Percentiles rank a stretch among this genome's conserved stretches.
phyloP scores from a whole-genome alignment of 2,329 filamentous ascomycete genomes.

The Metarhizium rileyi region DNA sequence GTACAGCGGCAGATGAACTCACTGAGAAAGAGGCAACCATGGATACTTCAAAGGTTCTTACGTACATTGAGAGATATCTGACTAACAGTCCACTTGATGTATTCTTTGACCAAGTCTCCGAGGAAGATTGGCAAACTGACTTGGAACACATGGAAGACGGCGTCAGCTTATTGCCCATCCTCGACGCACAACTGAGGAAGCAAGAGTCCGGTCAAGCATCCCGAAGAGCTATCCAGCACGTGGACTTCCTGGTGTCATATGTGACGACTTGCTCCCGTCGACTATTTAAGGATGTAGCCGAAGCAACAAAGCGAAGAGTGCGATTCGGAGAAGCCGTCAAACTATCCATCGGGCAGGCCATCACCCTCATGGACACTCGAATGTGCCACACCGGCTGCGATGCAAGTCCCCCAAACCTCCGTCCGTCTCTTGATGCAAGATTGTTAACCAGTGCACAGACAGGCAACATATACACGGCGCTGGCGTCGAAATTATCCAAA shows the following conservation, averaged over 20 bases:
- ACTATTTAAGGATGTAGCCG: conserved; percentile 59
- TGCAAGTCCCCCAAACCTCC: conserved; percentile 21
- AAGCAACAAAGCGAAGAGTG: conserved; percentile 59
- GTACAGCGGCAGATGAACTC: conserved; percentile 56
- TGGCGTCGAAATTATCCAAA: conserved; percentile 27
- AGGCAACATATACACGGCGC: conserved; percentile 29
- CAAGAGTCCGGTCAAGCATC: conserved; percentile 35
- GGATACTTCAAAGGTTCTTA: conserved; percentile 61
- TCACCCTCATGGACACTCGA: conserved; percentile 45
- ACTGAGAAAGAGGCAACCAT: conserved; percentile 69
- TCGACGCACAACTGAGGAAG: conserved; percentile 39
- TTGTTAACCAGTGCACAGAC: conserved; percentile 17
- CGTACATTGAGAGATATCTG: conserved; percentile 67
- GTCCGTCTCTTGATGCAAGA: not conserved
- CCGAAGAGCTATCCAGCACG: conserved; percentile 44
- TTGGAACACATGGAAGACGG: conserved; percentile 35
- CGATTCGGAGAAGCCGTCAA: conserved; percentile 49
- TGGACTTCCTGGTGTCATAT: conserved; percentile 54
- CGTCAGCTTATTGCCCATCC: conserved; percentile 34
- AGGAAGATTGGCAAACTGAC: conserved; percentile 41
- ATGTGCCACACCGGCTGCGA: conserved; percentile 33
- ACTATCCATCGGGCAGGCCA: conserved; percentile 33
- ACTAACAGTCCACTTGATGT: conserved; percentile 53
- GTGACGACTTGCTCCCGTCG: conserved; percentile 47
- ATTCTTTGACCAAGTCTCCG: conserved; percentile 44